Percentiles rank a stretch among this genome's conserved stretches.
Evolutionary conservation across 2,329 filamentous ascomycete genomes (phyloP).

Genomic region (Incumbomyces lentus): DNA sequence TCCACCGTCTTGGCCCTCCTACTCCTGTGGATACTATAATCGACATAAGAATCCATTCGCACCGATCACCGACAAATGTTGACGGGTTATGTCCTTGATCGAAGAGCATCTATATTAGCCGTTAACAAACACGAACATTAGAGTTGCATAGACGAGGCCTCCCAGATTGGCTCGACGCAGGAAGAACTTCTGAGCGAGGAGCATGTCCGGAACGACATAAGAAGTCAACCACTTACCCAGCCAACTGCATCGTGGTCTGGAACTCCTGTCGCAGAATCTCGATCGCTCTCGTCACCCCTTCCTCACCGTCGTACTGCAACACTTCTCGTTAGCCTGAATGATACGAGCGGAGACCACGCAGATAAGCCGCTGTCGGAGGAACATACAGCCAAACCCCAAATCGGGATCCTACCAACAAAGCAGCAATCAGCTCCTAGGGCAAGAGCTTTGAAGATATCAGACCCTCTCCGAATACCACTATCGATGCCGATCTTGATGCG

Average conservation of each 20-base stretch:
- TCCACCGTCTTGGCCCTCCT: too few species aligned
- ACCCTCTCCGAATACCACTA: constrained; percentile 27
- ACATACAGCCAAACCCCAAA: constrained; percentile 28
- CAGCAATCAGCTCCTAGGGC: constrained; percentile 26
- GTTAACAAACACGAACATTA: too few species aligned
- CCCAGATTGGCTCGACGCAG: too few species aligned
- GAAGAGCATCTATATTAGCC: constrained; percentile 7
- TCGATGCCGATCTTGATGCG: constrained; percentile 25
- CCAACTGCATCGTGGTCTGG: constrained; percentile 12
- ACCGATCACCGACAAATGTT: not conserved
- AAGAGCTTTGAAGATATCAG: constrained; percentile 30
- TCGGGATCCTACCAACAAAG: constrained; percentile 26
- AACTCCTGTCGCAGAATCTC: constrained; percentile 26
- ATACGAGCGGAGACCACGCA: too few species aligned
- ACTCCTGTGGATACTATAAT: not conserved
- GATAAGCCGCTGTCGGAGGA: constrained; percentile 10
- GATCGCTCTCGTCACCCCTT: constrained; percentile 27
- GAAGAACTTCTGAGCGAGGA: too few species aligned
- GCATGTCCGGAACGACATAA: too few species aligned
- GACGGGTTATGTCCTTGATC: constrained; percentile 21
- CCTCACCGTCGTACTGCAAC: constrained; percentile 24
- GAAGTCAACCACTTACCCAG: constrained; percentile 7
- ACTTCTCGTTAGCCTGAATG: constrained; percentile 10
- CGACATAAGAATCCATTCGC: not conserved
- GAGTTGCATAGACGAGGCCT: too few species aligned